Conservation (phyloP, 2,329 filamentous ascomycete species). For the Phoma herbarum region DNA sequence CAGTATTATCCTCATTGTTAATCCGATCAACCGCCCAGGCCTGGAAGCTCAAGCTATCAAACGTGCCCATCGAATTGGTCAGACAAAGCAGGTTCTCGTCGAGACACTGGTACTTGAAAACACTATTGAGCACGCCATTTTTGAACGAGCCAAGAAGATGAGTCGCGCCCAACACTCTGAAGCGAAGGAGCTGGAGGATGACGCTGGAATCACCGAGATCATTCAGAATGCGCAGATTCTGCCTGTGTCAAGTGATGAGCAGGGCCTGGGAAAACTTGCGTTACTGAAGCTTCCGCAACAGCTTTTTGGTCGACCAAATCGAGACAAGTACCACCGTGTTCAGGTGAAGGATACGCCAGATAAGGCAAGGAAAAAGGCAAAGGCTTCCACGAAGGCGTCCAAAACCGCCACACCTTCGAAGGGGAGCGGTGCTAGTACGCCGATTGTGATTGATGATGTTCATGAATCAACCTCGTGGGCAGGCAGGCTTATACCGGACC, state of each 20-base stretch:
- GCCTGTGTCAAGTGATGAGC: conserved; percentile 48
- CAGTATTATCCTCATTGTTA: conserved; percentile 87
- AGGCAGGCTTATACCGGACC: not conserved
- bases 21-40: conserved; percentile 83
- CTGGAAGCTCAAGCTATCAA: conserved; percentile 93
- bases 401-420: conserved; percentile 4
- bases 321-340: conserved; percentile 43
- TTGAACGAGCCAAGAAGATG: conserved; percentile 77
- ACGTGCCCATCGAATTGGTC: conserved; percentile 86
- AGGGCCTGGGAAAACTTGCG: conserved; percentile 52
- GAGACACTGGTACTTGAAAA: conserved; percentile 83
- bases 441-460: not conserved
- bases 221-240: conserved; percentile 65
- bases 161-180: conserved; percentile 66
- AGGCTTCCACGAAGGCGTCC: conserved; percentile 17
- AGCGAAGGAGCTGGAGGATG: conserved; percentile 66
- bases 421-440: not conserved
- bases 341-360: conserved; percentile 28
- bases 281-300: conserved; percentile 53
- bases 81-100: conserved; percentile 78
- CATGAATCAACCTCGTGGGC: not conserved
- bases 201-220: conserved; percentile 65
- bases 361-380: conserved; percentile 33
- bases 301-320: conserved; percentile 54
- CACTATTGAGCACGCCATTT: conserved; percentile 86